Evolutionary conservation across 805 yeast genomes (phyloP), one percentile per base, ranked within the genome.

Genomic region (Starmerella bombi): DNA sequence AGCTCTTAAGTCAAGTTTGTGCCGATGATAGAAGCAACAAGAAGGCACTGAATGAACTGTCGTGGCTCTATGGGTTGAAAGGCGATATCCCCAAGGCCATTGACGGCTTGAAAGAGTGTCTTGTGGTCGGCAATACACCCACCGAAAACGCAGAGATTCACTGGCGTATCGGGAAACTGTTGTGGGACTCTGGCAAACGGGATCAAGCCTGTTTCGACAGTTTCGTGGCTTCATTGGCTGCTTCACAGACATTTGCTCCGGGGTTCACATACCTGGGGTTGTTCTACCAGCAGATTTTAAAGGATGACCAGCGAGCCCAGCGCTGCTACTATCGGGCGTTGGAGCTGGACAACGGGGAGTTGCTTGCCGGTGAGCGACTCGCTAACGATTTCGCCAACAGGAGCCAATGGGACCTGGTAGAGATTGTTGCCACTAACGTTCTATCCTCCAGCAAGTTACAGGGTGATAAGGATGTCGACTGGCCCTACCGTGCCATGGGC

Each of bases 401-500:
- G 14, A 63, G 70, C 32, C 91, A 86, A 46, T 91, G 98, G 98
- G 80, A 72, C 14, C 66, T 80, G 33, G 94, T 88, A 1, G 82
- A 82, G 42, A 67, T 78, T 3, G 64, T 88, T 34, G 78, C 91
- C 38, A 64, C 69, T 42, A 63, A 82, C 39, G 70, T 84, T 3
- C 65, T 85, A 5, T 67, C 71, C 4, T 69, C 83, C 1, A 88
- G 77, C 41, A 64, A 67, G 36, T 18, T 39, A 9, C 35, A 30
- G n/a, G 20, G 32, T 2, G n/a, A n/a, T n/a, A 12, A 18, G 8
- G 43, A 34, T 15, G 41, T 50, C 5, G 48, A 56, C 36, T 91
- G 98, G 98, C 95, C 96, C 1, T 83, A 77, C 55, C 63, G 95
- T 50, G 82, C 83, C 3, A 62, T 91, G 33, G 98, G 96, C 0